These are phyloP conservation scores for Tetraselmis striata DNA, from an alignment of 139 green algal genomes.

Conservation along the genomic window DNA sequence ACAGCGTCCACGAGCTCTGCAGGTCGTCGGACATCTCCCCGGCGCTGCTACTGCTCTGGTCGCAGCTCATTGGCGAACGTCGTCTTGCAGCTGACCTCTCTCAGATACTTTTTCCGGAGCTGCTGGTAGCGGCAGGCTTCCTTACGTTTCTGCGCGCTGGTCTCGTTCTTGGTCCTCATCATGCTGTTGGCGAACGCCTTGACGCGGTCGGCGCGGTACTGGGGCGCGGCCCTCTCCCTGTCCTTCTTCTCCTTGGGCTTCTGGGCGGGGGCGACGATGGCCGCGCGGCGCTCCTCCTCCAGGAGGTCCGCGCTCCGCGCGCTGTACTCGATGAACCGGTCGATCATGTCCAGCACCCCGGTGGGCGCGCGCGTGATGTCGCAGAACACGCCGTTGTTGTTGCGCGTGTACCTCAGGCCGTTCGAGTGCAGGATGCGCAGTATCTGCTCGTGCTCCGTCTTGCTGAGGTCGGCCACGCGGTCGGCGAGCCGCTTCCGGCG, in stretches of 20 bases:
- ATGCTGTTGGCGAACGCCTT: background rate
- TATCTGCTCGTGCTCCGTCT: background rate
- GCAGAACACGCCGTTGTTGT: background rate
- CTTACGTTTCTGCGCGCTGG: background rate
- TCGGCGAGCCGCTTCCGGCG: background rate
- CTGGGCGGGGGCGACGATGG: background rate
- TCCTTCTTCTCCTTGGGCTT: no score
- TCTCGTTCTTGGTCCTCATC: background rate
- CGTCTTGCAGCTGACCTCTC: background rate
- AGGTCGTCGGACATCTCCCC: no score
- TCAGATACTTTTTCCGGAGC: background rate
- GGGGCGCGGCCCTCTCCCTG: no score
- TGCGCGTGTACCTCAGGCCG: background rate
- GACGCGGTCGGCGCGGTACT: background rate
- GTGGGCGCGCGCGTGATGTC: background rate
- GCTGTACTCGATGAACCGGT: background rate
- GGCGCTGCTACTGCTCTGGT: no score
- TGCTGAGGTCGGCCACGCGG: background rate
- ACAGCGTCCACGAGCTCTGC: slow-evolving; percentile 8
- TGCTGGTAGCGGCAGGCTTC: background rate
- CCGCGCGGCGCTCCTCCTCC: background rate
- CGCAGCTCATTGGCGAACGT: background rate
- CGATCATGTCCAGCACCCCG: background rate
- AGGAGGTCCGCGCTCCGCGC: background rate
- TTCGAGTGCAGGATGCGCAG: background rate